These are phyloP conservation scores for Ogataea dorogensis DNA, from an alignment of 805 yeast genomes.

Conservation along the genomic window DNA sequence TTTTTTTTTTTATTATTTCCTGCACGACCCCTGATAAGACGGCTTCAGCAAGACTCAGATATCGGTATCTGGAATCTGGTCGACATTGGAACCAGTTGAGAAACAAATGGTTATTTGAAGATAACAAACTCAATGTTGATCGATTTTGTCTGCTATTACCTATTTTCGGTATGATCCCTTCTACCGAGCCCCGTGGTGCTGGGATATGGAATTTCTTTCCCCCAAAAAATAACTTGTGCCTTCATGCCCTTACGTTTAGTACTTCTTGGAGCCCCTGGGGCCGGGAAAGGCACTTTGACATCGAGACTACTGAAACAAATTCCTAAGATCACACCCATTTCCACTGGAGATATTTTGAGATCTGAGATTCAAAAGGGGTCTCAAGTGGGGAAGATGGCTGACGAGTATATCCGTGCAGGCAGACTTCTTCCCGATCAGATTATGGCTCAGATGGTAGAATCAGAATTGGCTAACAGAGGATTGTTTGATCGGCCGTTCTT, in stretches of 20 bases:
- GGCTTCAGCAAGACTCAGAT: conserved; percentile 1
- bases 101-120: too few species aligned
- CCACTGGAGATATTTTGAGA: conserved; percentile 85
- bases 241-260: conserved; percentile 58
- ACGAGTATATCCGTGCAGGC: conserved; percentile 58
- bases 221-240: not conserved
- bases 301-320: conserved; percentile 55
- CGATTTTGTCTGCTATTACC: too few species aligned
- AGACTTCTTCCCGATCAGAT: conserved; percentile 68
- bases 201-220: not conserved
- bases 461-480: conserved; percentile 41
- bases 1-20: conserved; percentile 9
- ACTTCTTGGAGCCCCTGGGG: conserved; percentile 90
- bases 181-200: not conserved
- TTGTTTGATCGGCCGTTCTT: conserved; percentile 63
- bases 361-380: conserved; percentile 57
- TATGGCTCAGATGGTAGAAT: conserved; percentile 58
- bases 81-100: too few species aligned
- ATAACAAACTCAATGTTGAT: too few species aligned
- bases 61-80: too few species aligned
- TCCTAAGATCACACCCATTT: conserved; percentile 54
- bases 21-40: conserved; percentile 10
- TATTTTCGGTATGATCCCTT: not conserved
- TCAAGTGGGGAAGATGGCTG: conserved; percentile 54
- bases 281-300: conserved; percentile 93